Conservation (phyloP, 2,329 filamentous ascomycete genomes). For the Fragosphaeria purpurea region DNA sequence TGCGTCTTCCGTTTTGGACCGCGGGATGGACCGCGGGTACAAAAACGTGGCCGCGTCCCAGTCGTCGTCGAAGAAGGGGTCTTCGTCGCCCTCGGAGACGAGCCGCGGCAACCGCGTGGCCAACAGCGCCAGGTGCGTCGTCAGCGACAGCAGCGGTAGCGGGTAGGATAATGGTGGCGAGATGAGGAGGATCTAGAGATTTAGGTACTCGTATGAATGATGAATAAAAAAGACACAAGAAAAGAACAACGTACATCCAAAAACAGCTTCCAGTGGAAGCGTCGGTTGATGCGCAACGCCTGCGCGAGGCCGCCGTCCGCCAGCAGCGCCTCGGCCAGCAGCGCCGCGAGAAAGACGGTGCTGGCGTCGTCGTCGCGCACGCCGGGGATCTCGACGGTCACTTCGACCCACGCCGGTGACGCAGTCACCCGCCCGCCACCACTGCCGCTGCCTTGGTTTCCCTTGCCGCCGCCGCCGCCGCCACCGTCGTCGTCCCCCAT, state of each 20-base stretch:
- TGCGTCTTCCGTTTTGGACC: background rate
- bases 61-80: conserved; percentile 96
- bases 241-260: conserved; percentile 62
- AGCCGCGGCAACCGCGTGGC: conserved; percentile 75
- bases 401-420: conserved; percentile 60
- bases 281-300: conserved; percentile 73
- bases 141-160: conserved; percentile 82
- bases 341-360: conserved; percentile 76
- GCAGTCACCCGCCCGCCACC: conserved; percentile 21
- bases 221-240: background rate
- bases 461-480: conserved; percentile 17
- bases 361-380: conserved; percentile 82
- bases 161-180: conserved; percentile 91
- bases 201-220: background rate
- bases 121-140: conserved; percentile 85
- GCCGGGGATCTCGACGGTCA: conserved; percentile 86
- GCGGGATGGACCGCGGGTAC: conserved; percentile 45
- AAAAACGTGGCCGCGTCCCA: conserved; percentile 77
- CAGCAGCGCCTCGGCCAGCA: conserved; percentile 80
- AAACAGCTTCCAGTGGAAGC: conserved; percentile 95
- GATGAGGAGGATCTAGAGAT: conserved; percentile 68
- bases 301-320: conserved; percentile 59
- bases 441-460: conserved; percentile 15
- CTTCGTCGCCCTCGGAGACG: conserved; percentile 85
- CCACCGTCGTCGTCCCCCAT: conserved; percentile 6